A percentile compares a stretch with the other conserved stretches of the same genome.
Evolutionary conservation across 2,329 filamentous ascomycete species (phyloP).

Genomic region (Colletotrichum sidae): DNA sequence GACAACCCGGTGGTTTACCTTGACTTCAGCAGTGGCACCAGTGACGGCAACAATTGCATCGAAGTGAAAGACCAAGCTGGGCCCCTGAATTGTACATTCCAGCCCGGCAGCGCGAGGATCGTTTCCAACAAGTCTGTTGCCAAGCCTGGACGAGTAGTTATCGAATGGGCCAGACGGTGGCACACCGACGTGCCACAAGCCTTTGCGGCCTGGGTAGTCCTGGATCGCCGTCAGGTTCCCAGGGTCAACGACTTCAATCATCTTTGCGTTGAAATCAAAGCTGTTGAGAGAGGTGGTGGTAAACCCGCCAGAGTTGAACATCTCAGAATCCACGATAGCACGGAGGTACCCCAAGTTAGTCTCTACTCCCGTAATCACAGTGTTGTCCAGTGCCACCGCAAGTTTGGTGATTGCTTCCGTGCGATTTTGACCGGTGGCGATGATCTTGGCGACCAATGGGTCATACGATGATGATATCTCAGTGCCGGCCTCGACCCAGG

Average conservation of each 20-base stretch:
- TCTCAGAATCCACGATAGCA: slow-evolving; percentile 43
- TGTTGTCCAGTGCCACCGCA: slow-evolving; percentile 67
- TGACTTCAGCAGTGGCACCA: slow-evolving; percentile 44
- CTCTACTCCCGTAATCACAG: slow-evolving; percentile 45
- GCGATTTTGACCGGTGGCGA: slow-evolving; percentile 71
- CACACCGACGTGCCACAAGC: slow-evolving; percentile 53
- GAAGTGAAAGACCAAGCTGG: slow-evolving; percentile 49
- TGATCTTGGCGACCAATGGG: slow-evolving; percentile 81
- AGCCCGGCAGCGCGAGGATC: slow-evolving; percentile 44
- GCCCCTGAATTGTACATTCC: slow-evolving; percentile 50
- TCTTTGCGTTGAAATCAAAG: slow-evolving; percentile 43
- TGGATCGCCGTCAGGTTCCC: slow-evolving; percentile 53
- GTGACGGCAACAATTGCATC: slow-evolving; percentile 47
- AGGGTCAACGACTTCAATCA: slow-evolving; percentile 51
- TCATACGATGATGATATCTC: slow-evolving; percentile 81
- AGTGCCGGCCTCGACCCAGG: slow-evolving; percentile 76
- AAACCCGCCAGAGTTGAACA: slow-evolving; percentile 44
- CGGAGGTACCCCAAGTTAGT: slow-evolving; percentile 50
- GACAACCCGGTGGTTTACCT: slow-evolving; percentile 40
- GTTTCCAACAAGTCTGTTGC: slow-evolving; percentile 51
- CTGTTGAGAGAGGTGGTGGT: slow-evolving; percentile 49
- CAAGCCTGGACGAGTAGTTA: slow-evolving; percentile 47
- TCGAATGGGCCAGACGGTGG: slow-evolving; percentile 57
- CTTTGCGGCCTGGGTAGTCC: slow-evolving; percentile 53
- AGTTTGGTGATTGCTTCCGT: slow-evolving; percentile 73